phyloP scores from a whole-genome alignment of 2,329 filamentous ascomycete genomes.

The Diaporthe aspalathi region DNA sequence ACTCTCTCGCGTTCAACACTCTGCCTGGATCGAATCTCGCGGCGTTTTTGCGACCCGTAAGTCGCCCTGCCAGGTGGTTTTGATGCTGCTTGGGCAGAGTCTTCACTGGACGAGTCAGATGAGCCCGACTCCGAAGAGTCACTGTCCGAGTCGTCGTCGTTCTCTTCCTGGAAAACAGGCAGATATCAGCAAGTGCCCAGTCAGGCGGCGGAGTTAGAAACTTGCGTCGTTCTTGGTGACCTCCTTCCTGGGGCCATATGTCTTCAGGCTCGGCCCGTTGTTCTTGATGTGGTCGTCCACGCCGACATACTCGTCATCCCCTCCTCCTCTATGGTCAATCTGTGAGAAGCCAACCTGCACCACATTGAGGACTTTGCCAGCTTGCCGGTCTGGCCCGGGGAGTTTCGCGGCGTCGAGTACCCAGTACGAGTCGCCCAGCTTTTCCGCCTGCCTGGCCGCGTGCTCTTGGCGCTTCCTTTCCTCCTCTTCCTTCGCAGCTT shows the following conservation, averaged over 20 bases:
- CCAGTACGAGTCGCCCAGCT: slow-evolving; percentile 79
- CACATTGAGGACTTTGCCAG: slow-evolving; percentile 61
- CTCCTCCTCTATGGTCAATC: slow-evolving; percentile 52
- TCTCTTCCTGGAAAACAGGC: slow-evolving; percentile 22
- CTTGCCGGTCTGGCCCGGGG: slow-evolving; percentile 31
- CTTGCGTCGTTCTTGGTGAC: slow-evolving; percentile 34
- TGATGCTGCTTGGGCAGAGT: slow-evolving; percentile 46
- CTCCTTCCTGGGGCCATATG: slow-evolving; percentile 33
- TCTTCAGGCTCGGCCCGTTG: slow-evolving; percentile 34
- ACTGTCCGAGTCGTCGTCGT: slow-evolving; percentile 32
- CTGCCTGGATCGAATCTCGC: slow-evolving; percentile 49
- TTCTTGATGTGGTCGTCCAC: slow-evolving; percentile 46
- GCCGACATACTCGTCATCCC: not conserved
- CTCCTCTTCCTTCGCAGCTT: slow-evolving; percentile 73
- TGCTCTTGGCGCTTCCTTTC: slow-evolving; percentile 73
- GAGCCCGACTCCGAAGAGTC: slow-evolving; percentile 51
- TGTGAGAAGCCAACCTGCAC: slow-evolving; percentile 68
- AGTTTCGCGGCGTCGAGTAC: slow-evolving; percentile 67
- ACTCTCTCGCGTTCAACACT: slow-evolving; percentile 60
- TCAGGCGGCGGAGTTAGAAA: not conserved
- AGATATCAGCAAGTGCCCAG: slow-evolving; percentile 26
- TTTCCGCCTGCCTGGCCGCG: slow-evolving; percentile 70
- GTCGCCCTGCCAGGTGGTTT: slow-evolving; percentile 40
- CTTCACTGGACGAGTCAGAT: slow-evolving; percentile 51
- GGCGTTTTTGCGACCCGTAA: slow-evolving; percentile 33